phyloP scores from a whole-genome alignment of 2,329 filamentous ascomycete species.

The Metarhizium sp. region DNA sequence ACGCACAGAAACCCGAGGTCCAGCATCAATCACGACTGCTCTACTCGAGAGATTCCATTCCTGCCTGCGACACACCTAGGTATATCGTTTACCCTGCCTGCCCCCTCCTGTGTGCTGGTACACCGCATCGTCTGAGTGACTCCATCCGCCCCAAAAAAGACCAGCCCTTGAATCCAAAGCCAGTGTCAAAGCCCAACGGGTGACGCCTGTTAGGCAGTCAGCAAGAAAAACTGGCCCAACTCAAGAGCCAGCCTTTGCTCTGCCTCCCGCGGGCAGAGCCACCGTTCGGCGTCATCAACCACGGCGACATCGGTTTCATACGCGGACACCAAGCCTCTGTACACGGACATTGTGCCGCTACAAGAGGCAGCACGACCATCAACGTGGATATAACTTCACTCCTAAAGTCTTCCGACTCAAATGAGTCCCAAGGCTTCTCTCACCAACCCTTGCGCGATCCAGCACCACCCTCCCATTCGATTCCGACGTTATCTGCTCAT shows the following conservation, averaged over 20 bases:
- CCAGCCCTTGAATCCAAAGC: slow-evolving; percentile 1
- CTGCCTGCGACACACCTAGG: slow-evolving; percentile 2
- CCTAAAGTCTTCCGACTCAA: slow-evolving; percentile 66
- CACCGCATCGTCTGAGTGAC: slow-evolving; percentile 10
- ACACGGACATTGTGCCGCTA: slow-evolving; percentile 16
- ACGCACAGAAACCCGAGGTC: background rate
- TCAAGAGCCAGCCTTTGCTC: slow-evolving; percentile 31
- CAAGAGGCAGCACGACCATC: slow-evolving; percentile 36
- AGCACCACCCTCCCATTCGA: slow-evolving; percentile 14
- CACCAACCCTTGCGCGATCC: slow-evolving; percentile 15
- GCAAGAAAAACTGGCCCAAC: slow-evolving; percentile 29
- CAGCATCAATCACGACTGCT: background rate
- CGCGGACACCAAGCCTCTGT: slow-evolving; percentile 19
- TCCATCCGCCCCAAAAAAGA: slow-evolving; percentile 1
- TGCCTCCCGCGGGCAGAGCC: slow-evolving; percentile 32
- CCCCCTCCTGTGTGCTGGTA: slow-evolving; percentile 9
- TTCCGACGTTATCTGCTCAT: slow-evolving; percentile 8
- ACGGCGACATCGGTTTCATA: slow-evolving; percentile 18
- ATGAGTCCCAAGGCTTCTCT: slow-evolving; percentile 53
- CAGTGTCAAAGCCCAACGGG: slow-evolving; percentile 3
- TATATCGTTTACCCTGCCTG: background rate
- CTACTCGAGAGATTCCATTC: background rate
- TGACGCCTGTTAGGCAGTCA: slow-evolving; percentile 13
- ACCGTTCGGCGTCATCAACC: slow-evolving; percentile 19
- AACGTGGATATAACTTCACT: slow-evolving; percentile 94